Base-by-base conservation (phyloP, 305 asterid genomes). In the Fraxinus baroniana region DNA sequence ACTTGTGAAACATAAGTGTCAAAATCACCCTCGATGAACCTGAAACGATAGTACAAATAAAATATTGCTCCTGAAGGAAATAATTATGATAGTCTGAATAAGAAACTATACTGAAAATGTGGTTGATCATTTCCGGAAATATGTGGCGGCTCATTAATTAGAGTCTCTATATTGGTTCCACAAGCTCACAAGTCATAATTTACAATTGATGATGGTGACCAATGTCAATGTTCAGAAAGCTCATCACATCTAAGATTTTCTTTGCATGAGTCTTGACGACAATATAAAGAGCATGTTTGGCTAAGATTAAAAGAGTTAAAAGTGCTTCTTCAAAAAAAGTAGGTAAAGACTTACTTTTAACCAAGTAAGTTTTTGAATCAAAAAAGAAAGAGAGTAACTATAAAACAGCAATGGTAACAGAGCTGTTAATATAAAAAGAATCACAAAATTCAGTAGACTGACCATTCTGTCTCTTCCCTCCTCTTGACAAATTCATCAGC, bases 21-120 rank as follows among this genome's bases (percentile, higher is more conserved):
- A 78, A 95, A 95, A 86, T 94, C 92, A 72, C 99, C 99, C 82
- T 95, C 99, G 46, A 95, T 89, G 91, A 95, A 95, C 98, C 98
- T 94, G 89, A 77, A 80, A 82, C 41, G 26, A 83, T 24, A 37
- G 70, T 24, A 35, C 22, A 71, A 83, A 49, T 20, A 74, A 76
- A 41, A 84, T 10, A 55, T 62, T 37, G 82, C 73, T 80, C 26
- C 44, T 2, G n/a, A 17, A n/a, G 41, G 12, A 33, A 26, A 78
- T 77, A 71, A 7, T 39, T 76, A 7, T 22, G 46, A 39, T 24
- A 55, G 22, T 33, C 55, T n/a, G 24, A 20, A 73, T 36, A 20
- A 17, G n/a, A 49, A 20, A 66, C 28, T 24, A 52, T 1, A 76
- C 68, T 32, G 32, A 24, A 26, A 36, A 76, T 30, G 46, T 32